phyloP scores from a whole-genome alignment of 2,329 filamentous ascomycete species.

The Penicillium verrucosum region DNA sequence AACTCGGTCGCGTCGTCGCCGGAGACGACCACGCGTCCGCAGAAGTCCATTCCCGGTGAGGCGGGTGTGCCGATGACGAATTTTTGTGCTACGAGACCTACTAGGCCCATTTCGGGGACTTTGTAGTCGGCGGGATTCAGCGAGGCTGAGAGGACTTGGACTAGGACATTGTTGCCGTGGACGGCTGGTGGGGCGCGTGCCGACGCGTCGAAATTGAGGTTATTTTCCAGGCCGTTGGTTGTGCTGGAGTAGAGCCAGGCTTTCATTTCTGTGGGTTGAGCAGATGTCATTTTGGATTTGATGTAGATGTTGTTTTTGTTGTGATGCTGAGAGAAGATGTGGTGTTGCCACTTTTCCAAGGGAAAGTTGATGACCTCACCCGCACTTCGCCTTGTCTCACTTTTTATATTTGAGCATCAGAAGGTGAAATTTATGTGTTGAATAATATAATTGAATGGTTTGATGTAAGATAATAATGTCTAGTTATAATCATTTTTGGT shows the following conservation, averaged over 20 bases:
- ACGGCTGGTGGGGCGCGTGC: constrained; percentile 42
- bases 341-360: background rate
- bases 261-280: constrained; percentile 45
- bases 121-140: constrained; percentile 65
- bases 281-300: background rate
- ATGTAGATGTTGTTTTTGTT: background rate
- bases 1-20: constrained; percentile 28
- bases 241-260: constrained; percentile 56
- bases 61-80: constrained; percentile 38
- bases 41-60: constrained; percentile 49
- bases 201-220: constrained; percentile 47
- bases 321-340: background rate
- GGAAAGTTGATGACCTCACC: constrained; percentile 2
- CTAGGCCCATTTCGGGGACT: constrained; percentile 49
- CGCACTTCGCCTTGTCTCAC: background rate
- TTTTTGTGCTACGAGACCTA: constrained; percentile 41
- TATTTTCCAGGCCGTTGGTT: constrained; percentile 50
- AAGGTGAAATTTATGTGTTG: background rate
- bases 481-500: background rate
- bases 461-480: background rate
- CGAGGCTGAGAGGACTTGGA: constrained; percentile 51
- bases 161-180: constrained; percentile 48
- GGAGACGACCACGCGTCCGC: constrained; percentile 40
- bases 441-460: background rate
- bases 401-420: background rate